Evolutionary conservation across 2,329 filamentous ascomycete species (phyloP).

Genomic region (Aureobasidium sp.): DNA sequence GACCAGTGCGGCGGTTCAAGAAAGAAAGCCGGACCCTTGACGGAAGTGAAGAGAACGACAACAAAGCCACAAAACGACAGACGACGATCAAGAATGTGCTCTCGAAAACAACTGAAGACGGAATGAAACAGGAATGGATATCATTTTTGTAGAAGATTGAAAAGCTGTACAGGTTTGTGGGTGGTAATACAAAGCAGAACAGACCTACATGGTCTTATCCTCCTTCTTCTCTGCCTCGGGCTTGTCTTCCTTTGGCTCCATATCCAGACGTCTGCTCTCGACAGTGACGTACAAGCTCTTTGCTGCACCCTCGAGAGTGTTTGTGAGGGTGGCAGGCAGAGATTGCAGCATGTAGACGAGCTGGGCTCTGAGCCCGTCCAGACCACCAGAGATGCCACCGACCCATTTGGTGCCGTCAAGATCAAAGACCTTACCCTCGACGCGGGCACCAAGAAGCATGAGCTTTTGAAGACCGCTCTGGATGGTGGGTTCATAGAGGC

Average conservation of each 20-base stretch:
- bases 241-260: conserved; percentile 55
- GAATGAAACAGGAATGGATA: conserved; percentile 1
- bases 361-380: conserved; percentile 74
- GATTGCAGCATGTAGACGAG: conserved; percentile 75
- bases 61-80: neutral
- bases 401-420: conserved; percentile 63
- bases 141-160: conserved; percentile 4
- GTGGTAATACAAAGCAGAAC: conserved; percentile 8
- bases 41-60: neutral
- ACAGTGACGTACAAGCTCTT: conserved; percentile 83
- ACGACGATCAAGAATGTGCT: neutral
- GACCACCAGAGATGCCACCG: conserved; percentile 70
- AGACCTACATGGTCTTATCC: neutral
- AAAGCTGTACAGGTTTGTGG: conserved; percentile 9
- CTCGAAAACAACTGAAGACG: neutral
- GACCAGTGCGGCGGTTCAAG: neutral
- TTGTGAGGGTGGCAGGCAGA: conserved; percentile 69
- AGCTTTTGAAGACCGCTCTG: conserved; percentile 82
- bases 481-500: conserved; percentile 71
- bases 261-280: conserved; percentile 69
- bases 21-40: neutral
- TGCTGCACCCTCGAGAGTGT: conserved; percentile 68
- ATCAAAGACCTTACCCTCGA: conserved; percentile 83
- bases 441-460: conserved; percentile 74
- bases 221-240: conserved; percentile 18